A percentile compares a stretch with the other conserved stretches of the same genome.
These are phyloP conservation scores for Cyclanthera cordifolia DNA, from an alignment of 306 rosid genomes.

Conservation along the genomic window DNA sequence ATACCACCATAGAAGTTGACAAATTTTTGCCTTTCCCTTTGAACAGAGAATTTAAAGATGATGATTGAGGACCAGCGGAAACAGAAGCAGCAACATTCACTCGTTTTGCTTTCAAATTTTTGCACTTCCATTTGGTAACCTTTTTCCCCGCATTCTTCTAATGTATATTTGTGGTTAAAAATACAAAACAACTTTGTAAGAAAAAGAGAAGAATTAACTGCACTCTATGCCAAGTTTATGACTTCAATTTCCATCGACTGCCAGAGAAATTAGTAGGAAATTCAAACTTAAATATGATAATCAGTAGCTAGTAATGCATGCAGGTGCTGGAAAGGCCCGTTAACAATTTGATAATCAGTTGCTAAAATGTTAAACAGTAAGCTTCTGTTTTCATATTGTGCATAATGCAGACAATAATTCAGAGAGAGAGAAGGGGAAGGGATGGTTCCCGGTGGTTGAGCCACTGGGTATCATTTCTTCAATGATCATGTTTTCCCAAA, in stretches of 20 bases:
- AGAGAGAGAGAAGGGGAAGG: neutral
- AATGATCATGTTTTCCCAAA: too few relatives aligned
- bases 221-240: conserved; percentile 2
- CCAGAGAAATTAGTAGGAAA: neutral
- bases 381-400: neutral
- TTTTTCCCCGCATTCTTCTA: neutral
- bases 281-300: neutral
- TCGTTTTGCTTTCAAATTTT: conserved; percentile 24
- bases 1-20: neutral
- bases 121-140: neutral
- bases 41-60: conserved; percentile 86
- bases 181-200: neutral
- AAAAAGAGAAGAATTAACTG: conserved; percentile 14
- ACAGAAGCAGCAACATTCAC: conserved; percentile 4
- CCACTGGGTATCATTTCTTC: too few relatives aligned
- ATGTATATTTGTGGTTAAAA: conserved; percentile 8
- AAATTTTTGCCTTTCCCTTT: conserved; percentile 12
- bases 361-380: neutral
- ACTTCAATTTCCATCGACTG: neutral
- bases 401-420: neutral
- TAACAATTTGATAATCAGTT: too few relatives aligned
- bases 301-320: neutral
- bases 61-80: conserved; percentile 42
- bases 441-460: too few relatives aligned
- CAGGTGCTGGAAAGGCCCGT: neutral